Conservation (phyloP, 1,284 basidiomycete species). For the Melampsora larici-populina region DNA sequence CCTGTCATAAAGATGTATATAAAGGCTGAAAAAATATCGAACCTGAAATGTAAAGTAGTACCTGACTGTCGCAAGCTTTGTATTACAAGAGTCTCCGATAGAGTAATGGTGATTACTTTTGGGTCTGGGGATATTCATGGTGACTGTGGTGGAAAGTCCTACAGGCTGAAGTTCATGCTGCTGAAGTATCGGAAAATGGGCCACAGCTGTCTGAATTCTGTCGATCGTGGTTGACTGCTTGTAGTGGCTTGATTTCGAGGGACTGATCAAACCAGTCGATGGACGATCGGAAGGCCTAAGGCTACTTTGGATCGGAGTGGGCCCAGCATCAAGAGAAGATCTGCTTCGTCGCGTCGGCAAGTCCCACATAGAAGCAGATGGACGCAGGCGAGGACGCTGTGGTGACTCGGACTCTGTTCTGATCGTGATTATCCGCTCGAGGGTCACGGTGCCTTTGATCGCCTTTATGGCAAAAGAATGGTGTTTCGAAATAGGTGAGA, state of each 20-base stretch:
- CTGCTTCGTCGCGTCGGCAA: not conserved
- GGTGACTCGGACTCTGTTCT: not conserved
- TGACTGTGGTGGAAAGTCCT: not conserved
- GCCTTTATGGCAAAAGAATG: not conserved
- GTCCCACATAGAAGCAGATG: not conserved
- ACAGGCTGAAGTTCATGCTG: not conserved
- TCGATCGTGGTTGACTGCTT: not conserved
- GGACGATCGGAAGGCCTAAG: not conserved
- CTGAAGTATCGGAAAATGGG: not conserved
- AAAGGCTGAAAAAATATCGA: not conserved
- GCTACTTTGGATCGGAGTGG: not conserved
- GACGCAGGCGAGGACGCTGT: not conserved
- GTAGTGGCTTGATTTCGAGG: not conserved
- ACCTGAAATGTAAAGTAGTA: slow-evolving; percentile 22
- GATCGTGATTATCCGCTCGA: not conserved
- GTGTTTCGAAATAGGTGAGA: not conserved
- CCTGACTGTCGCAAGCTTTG: slow-evolving; percentile 12
- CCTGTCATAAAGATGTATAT: not conserved
- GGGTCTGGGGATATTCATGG: slow-evolving; percentile 18
- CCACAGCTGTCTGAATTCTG: not conserved
- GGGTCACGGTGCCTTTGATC: not conserved
- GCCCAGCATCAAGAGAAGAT: not conserved
- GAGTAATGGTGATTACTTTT: slow-evolving; percentile 34
- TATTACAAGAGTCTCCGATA: slow-evolving; percentile 33
- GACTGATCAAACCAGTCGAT: not conserved